These are phyloP conservation scores for Kernera saxatilis DNA, from an alignment of 345 rosid genomes.

Conservation along the genomic window DNA sequence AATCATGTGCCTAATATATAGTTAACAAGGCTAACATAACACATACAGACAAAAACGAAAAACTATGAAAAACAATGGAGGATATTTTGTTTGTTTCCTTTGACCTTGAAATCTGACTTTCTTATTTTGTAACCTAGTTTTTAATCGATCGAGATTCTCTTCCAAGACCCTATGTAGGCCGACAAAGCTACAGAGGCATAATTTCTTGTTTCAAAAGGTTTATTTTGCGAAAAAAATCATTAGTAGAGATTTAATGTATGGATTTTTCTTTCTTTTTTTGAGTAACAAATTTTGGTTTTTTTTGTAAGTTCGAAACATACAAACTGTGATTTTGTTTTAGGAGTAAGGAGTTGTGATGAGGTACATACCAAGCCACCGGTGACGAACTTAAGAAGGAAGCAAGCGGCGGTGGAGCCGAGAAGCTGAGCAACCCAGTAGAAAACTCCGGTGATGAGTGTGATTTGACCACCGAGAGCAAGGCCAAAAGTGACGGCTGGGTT, in stretches of 20 bases:
- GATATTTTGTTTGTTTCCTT: neutral
- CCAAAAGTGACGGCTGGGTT: conserved; percentile 96
- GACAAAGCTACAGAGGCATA: neutral
- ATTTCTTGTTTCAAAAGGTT: neutral
- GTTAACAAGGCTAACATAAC: neutral
- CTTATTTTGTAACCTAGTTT: neutral
- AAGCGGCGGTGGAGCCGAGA: conserved; percentile 78
- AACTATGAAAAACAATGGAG: neutral
- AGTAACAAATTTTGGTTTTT: neutral
- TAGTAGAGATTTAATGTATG: neutral
- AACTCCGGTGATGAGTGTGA: conserved; percentile 80
- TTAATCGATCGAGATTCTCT: neutral
- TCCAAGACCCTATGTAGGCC: neutral
- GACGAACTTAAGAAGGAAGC: conserved; percentile 65
- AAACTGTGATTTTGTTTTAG: neutral
- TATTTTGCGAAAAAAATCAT: neutral
- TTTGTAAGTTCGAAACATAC: neutral
- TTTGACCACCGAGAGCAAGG: conserved; percentile 86
- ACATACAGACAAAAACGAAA: neutral
- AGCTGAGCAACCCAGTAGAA: conserved; percentile 96
- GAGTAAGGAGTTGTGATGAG: neutral
- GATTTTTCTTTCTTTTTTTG: neutral
- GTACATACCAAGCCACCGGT: conserved; percentile 85
- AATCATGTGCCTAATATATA: neutral
- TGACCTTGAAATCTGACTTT: neutral